Conservation (phyloP, 2,329 filamentous ascomycete genomes). For the Colletotrichum lentis region DNA sequence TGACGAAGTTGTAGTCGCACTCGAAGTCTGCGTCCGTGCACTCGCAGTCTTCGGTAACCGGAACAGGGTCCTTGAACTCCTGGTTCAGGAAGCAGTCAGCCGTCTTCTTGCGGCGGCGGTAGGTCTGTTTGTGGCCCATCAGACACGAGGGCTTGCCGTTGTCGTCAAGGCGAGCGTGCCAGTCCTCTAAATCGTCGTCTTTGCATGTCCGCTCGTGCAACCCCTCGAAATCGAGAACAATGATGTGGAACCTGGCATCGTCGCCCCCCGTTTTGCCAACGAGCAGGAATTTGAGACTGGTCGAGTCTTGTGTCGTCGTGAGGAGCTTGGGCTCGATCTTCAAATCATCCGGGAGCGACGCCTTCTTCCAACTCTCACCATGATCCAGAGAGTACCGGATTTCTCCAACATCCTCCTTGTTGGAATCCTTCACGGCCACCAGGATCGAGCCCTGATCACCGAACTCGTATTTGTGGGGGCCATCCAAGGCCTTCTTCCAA, state of each 20-base stretch:
- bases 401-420: constrained; percentile 65
- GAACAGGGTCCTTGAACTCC: constrained; percentile 80
- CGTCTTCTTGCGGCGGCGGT: constrained; percentile 82
- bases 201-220: constrained; percentile 83
- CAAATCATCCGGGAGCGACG: constrained; percentile 71
- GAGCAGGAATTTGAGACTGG: constrained; percentile 88
- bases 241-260: constrained; percentile 66
- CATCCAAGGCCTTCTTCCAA: constrained; percentile 78
- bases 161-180: constrained; percentile 83
- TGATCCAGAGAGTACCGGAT: constrained; percentile 86
- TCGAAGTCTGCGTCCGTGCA: constrained; percentile 90
- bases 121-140: constrained; percentile 95
- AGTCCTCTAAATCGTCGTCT: constrained; percentile 82
- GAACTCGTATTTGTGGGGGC: constrained; percentile 95
- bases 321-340: constrained; percentile 77
- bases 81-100: constrained; percentile 89
- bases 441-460: constrained; percentile 92
- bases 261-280: constrained; percentile 67
- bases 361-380: constrained; percentile 80
- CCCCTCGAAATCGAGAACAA: constrained; percentile 83
- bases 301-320: constrained; percentile 91
- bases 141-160: constrained; percentile 85
- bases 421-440: constrained; percentile 80
- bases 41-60: constrained; percentile 76
- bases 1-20: constrained; percentile 91